Percentiles rank a stretch among this genome's conserved stretches.
phyloP scores from a whole-genome alignment of 345 rosid species.

The Laguncularia racemosa region DNA sequence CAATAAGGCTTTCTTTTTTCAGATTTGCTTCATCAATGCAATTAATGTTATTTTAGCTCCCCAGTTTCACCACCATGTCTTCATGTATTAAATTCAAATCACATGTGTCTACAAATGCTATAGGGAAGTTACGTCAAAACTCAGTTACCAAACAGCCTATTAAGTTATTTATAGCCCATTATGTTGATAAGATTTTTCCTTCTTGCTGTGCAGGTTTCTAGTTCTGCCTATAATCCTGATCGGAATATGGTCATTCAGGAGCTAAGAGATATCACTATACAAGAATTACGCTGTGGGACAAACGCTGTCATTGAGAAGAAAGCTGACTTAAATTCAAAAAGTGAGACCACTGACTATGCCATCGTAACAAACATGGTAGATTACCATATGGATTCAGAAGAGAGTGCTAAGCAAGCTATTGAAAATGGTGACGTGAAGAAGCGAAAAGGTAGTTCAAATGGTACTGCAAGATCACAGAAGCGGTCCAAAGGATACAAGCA shows the following conservation, averaged over 20 bases:
- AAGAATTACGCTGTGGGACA: constrained; percentile 46
- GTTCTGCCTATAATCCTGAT: constrained; percentile 28
- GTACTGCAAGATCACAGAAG: constrained; percentile 33
- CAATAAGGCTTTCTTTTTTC: neutral
- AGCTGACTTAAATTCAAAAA: constrained; percentile 31
- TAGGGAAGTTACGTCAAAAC: no score
- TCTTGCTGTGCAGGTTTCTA: constrained; percentile 31
- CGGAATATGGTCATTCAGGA: constrained; percentile 33
- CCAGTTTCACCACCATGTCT: no score
- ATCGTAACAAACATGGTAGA: constrained; percentile 49
- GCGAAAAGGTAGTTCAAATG: constrained; percentile 27
- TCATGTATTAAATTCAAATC: no score
- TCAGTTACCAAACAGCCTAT: no score
- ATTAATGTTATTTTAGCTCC: neutral
- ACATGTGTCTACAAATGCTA: no score
- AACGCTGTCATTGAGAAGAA: constrained; percentile 38
- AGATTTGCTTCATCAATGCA: neutral
- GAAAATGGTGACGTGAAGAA: constrained; percentile 44
- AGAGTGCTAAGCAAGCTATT: constrained; percentile 23
- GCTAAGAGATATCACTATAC: constrained; percentile 50
- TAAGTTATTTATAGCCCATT: no score
- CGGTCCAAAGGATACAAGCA: constrained; percentile 48
- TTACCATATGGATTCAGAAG: constrained; percentile 16
- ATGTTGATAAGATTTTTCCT: no score
- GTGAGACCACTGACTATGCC: constrained; percentile 48